Conservation (phyloP, 2,329 filamentous ascomycete genomes). For the Fonsecaea erecta region DNA sequence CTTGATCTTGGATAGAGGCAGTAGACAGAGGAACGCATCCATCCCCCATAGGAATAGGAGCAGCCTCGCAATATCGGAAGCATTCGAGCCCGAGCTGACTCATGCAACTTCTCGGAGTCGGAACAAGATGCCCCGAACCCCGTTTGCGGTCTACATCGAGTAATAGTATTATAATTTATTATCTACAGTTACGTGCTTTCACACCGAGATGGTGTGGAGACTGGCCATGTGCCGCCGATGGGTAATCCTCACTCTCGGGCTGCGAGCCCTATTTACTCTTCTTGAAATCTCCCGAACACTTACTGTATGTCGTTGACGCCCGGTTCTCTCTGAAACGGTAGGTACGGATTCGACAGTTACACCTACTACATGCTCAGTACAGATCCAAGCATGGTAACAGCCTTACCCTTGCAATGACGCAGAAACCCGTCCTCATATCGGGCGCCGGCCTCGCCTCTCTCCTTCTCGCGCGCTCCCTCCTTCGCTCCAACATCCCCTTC, state of each 20-base stretch:
- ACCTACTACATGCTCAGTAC: too few species aligned
- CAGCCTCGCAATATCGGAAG: neutral
- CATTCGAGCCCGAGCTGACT: neutral
- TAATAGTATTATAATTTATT: neutral
- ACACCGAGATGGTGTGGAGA: neutral
- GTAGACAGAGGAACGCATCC: neutral
- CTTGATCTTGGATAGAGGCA: neutral
- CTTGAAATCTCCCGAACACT: neutral
- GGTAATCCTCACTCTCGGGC: neutral
- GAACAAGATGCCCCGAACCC: neutral
- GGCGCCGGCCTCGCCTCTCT: constrained; percentile 47
- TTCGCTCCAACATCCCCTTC: constrained; percentile 43
- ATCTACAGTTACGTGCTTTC: neutral
- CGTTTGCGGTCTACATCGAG: neutral
- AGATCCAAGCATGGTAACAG: neutral
- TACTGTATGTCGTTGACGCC: neutral
- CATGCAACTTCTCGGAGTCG: neutral
- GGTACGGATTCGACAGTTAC: neutral
- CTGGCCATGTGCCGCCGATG: neutral
- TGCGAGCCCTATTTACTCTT: neutral
- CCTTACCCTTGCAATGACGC: constrained; percentile 9
- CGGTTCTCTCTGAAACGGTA: neutral
- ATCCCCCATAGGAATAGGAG: too few species aligned
- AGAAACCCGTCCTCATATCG: constrained; percentile 43
- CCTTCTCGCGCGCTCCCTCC: constrained; percentile 44